Conservation (phyloP, 495 filamentous ascomycete species). For the Neurospora sp. region DNA sequence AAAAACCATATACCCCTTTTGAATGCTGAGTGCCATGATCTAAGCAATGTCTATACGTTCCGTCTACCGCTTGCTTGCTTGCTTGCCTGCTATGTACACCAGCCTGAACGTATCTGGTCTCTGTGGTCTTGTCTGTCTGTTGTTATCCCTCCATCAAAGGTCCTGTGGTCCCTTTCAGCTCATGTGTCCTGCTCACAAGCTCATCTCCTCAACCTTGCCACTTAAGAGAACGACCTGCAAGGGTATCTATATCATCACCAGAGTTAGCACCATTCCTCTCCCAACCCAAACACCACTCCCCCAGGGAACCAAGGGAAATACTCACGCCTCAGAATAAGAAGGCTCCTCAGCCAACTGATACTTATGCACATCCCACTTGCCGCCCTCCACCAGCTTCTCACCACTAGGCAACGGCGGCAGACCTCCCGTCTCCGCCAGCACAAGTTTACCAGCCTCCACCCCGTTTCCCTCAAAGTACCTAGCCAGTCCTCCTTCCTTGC, state of each 20-base stretch:
- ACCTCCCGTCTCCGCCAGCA: slow-evolving; percentile 54
- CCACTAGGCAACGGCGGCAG: slow-evolving; percentile 76
- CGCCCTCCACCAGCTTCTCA: slow-evolving; percentile 29
- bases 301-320: slow-evolving; percentile 5
- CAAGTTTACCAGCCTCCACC: slow-evolving; percentile 46
- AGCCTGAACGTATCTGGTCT: neutral
- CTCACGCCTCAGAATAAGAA: slow-evolving; percentile 49
- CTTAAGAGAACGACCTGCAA: slow-evolving; percentile 25
- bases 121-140: neutral
- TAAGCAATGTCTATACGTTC: neutral
- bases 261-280: slow-evolving; percentile 10
- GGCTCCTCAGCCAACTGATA: slow-evolving; percentile 46
- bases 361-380: slow-evolving; percentile 41
- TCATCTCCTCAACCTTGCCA: neutral
- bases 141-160: neutral
- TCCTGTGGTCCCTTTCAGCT: neutral
- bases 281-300: neutral
- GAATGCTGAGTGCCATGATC: neutral
- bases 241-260: slow-evolving; percentile 18
- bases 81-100: slow-evolving; percentile 3
- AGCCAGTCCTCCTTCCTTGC: slow-evolving; percentile 57
- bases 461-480: slow-evolving; percentile 60
- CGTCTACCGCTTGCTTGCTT: neutral
- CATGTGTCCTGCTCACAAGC: neutral
- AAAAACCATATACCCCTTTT: neutral